Evolutionary conservation across 2,329 filamentous ascomycete species (phyloP).

Genomic region (Beauveria caledonica): DNA sequence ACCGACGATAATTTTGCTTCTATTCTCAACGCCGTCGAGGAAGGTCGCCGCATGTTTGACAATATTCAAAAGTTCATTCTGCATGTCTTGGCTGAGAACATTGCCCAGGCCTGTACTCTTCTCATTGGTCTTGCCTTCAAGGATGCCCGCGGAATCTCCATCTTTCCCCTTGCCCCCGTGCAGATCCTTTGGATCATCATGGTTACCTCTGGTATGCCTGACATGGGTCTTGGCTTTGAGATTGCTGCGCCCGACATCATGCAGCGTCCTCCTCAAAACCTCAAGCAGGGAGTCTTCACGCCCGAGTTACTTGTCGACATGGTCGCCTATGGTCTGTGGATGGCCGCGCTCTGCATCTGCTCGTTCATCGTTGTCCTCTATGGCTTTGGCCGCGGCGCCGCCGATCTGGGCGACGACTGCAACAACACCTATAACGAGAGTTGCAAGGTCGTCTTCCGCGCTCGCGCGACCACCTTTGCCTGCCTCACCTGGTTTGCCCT

Average conservation of each 20-base stretch:
- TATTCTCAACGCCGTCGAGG: constrained; percentile 63
- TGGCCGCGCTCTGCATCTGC: constrained; percentile 49
- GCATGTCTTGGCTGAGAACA: constrained; percentile 59
- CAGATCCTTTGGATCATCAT: constrained; percentile 75
- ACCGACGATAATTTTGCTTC: constrained; percentile 67
- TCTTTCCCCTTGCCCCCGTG: constrained; percentile 65
- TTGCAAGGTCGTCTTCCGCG: constrained; percentile 58
- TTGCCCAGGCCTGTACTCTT: constrained; percentile 59
- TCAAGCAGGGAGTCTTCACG: constrained; percentile 52
- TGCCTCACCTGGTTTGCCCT: constrained; percentile 67
- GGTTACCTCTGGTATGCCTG: constrained; percentile 65
- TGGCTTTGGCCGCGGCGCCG: constrained; percentile 35
- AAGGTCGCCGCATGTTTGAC: constrained; percentile 63
- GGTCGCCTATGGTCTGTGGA: constrained; percentile 59
- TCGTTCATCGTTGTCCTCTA: constrained; percentile 47
- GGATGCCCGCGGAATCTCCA: constrained; percentile 51
- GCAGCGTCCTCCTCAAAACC: constrained; percentile 56
- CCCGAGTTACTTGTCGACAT: constrained; percentile 57
- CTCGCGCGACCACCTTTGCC: constrained; percentile 63
- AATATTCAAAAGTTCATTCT: constrained; percentile 69
- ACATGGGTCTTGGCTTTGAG: constrained; percentile 69
- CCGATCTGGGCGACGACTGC: constrained; percentile 49
- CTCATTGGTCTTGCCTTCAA: constrained; percentile 65
- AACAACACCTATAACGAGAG: constrained; percentile 45
- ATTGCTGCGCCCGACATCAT: constrained; percentile 61